Conservation (phyloP, 345 rosid species). For the Hibiscus trionum region DNA sequence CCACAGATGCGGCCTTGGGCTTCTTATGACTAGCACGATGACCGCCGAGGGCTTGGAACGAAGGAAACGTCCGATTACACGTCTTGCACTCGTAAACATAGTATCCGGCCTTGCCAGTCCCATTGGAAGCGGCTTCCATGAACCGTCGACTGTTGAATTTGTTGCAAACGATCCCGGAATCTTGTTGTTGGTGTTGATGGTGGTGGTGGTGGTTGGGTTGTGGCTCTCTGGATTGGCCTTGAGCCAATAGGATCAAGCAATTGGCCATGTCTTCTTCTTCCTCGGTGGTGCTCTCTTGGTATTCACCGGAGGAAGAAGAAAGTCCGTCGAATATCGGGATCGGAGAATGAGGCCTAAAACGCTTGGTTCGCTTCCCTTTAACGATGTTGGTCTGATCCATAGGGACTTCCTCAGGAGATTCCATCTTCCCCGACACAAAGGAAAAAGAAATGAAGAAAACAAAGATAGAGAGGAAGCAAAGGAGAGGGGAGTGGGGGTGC, state of each 20-base stretch:
- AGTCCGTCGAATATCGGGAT: slow-evolving; percentile 27
- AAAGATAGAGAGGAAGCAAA: slow-evolving; percentile 3
- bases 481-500: neutral
- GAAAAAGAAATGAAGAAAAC: neutral
- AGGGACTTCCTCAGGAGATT: slow-evolving; percentile 32
- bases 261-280: slow-evolving; percentile 94
- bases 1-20: slow-evolving; percentile 31
- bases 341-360: slow-evolving; percentile 60
- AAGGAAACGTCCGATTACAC: slow-evolving; percentile 74
- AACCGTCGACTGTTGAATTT: slow-evolving; percentile 61
- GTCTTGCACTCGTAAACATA: slow-evolving; percentile 91
- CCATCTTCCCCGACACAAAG: slow-evolving; percentile 25
- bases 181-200: neutral
- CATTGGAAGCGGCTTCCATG: slow-evolving; percentile 46
- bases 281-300: slow-evolving; percentile 34
- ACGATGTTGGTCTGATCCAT: slow-evolving; percentile 31
- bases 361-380: slow-evolving; percentile 80
- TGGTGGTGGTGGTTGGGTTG: slow-evolving; percentile 6
- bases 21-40: slow-evolving; percentile 98
- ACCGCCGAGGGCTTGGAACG: slow-evolving; percentile 97
- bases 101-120: slow-evolving; percentile 57
- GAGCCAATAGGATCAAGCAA: slow-evolving; percentile 83
- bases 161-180: slow-evolving; percentile 7
- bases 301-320: slow-evolving; percentile 28
- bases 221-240: slow-evolving; percentile 37